Conservation (phyloP, 1,139 yeast genomes). For the Meyerozyma guilliermondii region DNA sequence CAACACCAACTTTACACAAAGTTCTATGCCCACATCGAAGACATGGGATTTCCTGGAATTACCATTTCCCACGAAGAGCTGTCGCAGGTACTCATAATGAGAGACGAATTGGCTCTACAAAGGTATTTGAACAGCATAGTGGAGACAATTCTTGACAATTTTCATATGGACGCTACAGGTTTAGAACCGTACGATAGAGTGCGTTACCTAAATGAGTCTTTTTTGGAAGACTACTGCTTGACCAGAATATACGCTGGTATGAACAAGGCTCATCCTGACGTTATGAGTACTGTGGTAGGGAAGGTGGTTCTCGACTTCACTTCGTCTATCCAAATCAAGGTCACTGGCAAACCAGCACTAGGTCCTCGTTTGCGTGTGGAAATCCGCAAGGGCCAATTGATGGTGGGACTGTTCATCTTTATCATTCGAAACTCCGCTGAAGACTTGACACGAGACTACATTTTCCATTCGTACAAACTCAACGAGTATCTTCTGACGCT, state of each 20-base stretch:
- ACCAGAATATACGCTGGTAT: constrained; percentile 22
- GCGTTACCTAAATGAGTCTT: constrained; percentile 10
- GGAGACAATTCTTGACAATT: constrained; percentile 1
- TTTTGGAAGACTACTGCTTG: constrained; percentile 24
- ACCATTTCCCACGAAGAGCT: background rate
- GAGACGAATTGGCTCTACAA: constrained; percentile 1
- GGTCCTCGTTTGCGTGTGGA: background rate
- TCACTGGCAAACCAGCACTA: constrained; percentile 1
- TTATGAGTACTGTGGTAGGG: constrained; percentile 18
- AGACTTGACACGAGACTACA: background rate
- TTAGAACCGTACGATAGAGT: constrained; percentile 1
- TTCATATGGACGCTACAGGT: constrained; percentile 1
- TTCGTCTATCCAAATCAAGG: constrained; percentile 4
- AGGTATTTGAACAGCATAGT: constrained; percentile 3
- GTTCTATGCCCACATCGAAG: constrained; percentile 9
- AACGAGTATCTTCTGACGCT: background rate
- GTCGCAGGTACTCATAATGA: constrained; percentile 2
- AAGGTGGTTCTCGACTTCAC: constrained; percentile 17
- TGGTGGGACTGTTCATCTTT: background rate
- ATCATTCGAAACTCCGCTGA: background rate
- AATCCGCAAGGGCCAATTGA: background rate
- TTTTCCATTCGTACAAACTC: background rate
- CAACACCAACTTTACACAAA: constrained; percentile 8
- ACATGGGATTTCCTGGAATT: constrained; percentile 2
- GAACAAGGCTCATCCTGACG: constrained; percentile 19